Evolutionary conservation across 371 early-diverging fungal genomes (phyloP).

Genomic region (Mortierella sp.): DNA sequence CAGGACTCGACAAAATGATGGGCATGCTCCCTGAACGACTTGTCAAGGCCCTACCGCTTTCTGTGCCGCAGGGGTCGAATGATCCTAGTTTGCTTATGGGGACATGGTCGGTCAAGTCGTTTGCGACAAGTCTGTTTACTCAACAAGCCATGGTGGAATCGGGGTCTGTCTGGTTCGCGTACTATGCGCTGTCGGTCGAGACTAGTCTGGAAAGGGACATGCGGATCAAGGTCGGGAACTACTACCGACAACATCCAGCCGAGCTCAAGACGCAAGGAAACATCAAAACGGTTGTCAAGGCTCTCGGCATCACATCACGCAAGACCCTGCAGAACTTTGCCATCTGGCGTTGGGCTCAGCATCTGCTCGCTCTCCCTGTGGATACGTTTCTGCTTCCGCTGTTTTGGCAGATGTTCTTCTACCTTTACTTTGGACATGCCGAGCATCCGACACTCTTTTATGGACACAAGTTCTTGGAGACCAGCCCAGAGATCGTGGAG

Average conservation of each 20-base stretch:
- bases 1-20: slow-evolving; percentile 42
- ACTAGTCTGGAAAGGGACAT: slow-evolving; percentile 62
- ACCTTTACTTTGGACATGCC: slow-evolving; percentile 68
- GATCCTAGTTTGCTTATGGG: slow-evolving; percentile 65
- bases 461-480: slow-evolving; percentile 66
- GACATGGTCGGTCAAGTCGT: slow-evolving; percentile 66
- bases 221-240: slow-evolving; percentile 59
- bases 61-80: slow-evolving; percentile 59
- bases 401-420: slow-evolving; percentile 75
- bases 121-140: slow-evolving; percentile 62
- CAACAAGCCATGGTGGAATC: slow-evolving; percentile 65
- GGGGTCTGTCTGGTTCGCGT: slow-evolving; percentile 69
- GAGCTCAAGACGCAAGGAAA: slow-evolving; percentile 43
- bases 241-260: slow-evolving; percentile 42
- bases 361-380: slow-evolving; percentile 62
- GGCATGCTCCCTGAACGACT: slow-evolving; percentile 46
- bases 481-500: slow-evolving; percentile 60
- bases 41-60: slow-evolving; percentile 58
- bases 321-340: slow-evolving; percentile 68
- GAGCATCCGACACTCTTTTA: slow-evolving; percentile 56
- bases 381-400: slow-evolving; percentile 69
- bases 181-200: slow-evolving; percentile 68
- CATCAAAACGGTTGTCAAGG: slow-evolving; percentile 55
- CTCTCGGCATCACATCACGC: slow-evolving; percentile 32
- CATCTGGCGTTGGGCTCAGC: slow-evolving; percentile 73